Conservation (phyloP, 768 basidiomycete species). For the Tylopilus plumbeoviolaceoides region DNA sequence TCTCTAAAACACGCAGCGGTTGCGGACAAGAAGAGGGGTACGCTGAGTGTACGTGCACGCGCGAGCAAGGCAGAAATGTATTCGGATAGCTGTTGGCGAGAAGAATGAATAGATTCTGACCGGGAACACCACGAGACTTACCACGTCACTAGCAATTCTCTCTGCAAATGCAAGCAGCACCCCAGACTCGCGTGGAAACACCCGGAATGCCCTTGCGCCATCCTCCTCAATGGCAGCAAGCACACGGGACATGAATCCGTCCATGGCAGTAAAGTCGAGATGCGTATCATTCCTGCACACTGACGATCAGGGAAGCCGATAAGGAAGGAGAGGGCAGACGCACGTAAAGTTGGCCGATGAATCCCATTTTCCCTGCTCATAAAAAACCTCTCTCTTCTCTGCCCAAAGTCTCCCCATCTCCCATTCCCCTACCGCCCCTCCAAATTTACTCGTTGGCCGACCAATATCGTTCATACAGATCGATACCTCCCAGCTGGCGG, state of each 20-base stretch:
- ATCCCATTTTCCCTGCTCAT: slow-evolving; percentile 76
- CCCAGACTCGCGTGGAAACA: slow-evolving; percentile 78
- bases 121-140: too few relatives aligned
- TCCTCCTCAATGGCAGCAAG: slow-evolving; percentile 64
- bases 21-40: too few relatives aligned
- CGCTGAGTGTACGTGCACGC: too few relatives aligned
- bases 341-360: slow-evolving; percentile 80
- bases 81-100: too few relatives aligned
- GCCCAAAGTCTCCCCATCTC: slow-evolving; percentile 95
- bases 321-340: slow-evolving; percentile 22
- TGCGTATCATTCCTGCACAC: slow-evolving; percentile 45
- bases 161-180: slow-evolving; percentile 85
- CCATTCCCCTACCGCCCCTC: too few relatives aligned
- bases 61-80: too few relatives aligned
- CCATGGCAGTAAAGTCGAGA: slow-evolving; percentile 92
- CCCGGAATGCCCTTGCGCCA: slow-evolving; percentile 74
- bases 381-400: slow-evolving; percentile 94
- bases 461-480: slow-evolving; percentile 1
- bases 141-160: slow-evolving; percentile 80
- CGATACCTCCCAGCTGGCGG: slow-evolving; percentile 22
- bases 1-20: too few relatives aligned
- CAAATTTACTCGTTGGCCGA: neutral
- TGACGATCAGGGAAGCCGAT: neutral
- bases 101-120: too few relatives aligned
- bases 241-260: slow-evolving; percentile 75